Evolutionary conservation across 2,329 filamentous ascomycete species (phyloP), one percentile per base, ranked within the genome.

Genomic region (Hymenoscyphus occultus): DNA sequence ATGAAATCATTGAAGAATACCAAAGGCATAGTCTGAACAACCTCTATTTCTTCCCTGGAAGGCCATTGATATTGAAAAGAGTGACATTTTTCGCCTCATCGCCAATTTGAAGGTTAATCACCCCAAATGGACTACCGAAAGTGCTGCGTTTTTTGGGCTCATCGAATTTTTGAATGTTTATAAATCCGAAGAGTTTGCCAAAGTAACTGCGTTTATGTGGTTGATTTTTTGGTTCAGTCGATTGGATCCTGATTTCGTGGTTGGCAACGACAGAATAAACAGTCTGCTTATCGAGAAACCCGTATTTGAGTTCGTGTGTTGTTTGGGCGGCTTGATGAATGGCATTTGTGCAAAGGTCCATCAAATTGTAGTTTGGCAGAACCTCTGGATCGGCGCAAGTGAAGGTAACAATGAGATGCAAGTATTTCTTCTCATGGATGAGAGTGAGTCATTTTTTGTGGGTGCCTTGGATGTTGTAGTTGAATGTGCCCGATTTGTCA

Each of bases 61-160:
- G 58, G 12, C 58, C 58, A 22, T 60, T 64, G 31, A 5, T 13
- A 35, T 64, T 39, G 63, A 57, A 61, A 39, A 64, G 13, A 22
- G n/a, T 45, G 16, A 64, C 45, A 57, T 31, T 28, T 42, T 40
- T 1, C 5, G 58, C 39, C n/a, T 60, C 32, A 45, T 60, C 58
- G 32, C 58, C 58, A 31, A 60, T 16, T 39, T 60, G 58, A 31
- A 60, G 32, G 28, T 40, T 42, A 19, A 60, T 60, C 9, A 60
- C 9, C 16, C 58, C 58, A n/a, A 31, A 40, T 28, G 39, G 39
- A 14, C 35, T 39, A 12, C 58, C 58, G 28, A 45, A 60, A 28
- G 3, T 22, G 39, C 58, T 45, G 2, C 58, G 58, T 19, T 60
- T 60, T 16, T 31, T 6, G 1, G 51, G 31, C 4, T 56, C 51